Base-by-base conservation (phyloP, 2,329 filamentous ascomycete species). In the Sporothrix humicola region DNA sequence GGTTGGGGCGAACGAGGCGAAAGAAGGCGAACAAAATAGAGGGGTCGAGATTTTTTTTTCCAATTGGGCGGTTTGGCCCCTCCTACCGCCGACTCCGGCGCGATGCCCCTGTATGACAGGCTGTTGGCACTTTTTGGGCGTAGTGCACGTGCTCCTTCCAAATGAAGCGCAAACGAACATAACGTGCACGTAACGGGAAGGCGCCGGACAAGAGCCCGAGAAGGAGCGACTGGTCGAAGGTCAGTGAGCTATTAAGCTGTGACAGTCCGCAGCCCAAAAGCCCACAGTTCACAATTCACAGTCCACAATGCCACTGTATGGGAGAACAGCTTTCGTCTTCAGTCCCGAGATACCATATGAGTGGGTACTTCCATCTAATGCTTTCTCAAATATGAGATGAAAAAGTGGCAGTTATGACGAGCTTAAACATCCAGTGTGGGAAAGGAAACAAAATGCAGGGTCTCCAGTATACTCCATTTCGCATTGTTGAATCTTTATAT, bases 11-110 rank as follows among this genome's bases (percentile, higher is more conserved):
- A 10, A 20, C n/a, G 17, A 37, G 31, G 31, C 31, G 23, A 26
- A 26, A 26, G 23, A 26, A 26, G 15, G 66, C 66, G 23, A 44
- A 37, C n/a, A 50, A 26, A 69, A 44, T 42, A 46, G 65, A 63
- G 52, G 52, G 42, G 56, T 71, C 58, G 46, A 46, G 17, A 9
- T 37, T 48, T 37, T 74, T 63, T 61, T 56, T 74, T 61, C 63
- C 61, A 31, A 48, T 61, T 52, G 44, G 50, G 17, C 44, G 58
- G 44, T 20, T 37, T 52, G 65, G 58, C 58, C 70, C 70, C 56
- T 65, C 58, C 10, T 37, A 23, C 31, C 48, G 58, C 58, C 70
- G 70, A 65, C 70, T 61, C 70, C 58, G 70, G 70, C 70, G 37
- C 3, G 58, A 7, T 23, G 42, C 42, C 61, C 59, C 59, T 65